phyloP scores from a whole-genome alignment of 2,329 filamentous ascomycete species.

The Colletotrichum tabaci region DNA sequence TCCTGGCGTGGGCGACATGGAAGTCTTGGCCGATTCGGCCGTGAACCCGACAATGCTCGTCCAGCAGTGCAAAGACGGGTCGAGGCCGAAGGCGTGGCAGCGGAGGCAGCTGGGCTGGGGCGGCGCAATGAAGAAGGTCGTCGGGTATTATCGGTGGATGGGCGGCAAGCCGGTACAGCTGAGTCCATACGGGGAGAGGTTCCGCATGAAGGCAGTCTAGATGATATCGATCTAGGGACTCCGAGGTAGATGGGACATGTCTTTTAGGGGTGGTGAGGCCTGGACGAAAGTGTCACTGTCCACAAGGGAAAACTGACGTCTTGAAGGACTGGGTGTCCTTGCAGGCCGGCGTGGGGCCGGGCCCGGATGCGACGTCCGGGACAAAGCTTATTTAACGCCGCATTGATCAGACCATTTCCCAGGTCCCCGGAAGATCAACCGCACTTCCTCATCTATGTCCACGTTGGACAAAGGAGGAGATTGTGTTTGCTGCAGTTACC shows the following conservation, averaged over 20 bases:
- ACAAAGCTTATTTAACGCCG: background rate
- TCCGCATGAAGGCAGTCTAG: slow-evolving; percentile 36
- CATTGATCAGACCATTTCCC: background rate
- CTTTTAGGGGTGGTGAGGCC: no score
- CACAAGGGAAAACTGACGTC: background rate
- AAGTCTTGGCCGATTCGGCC: slow-evolving; percentile 40
- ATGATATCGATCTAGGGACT: background rate
- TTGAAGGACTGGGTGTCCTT: background rate
- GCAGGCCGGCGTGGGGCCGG: slow-evolving; percentile 1
- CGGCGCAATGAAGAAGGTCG: slow-evolving; percentile 60
- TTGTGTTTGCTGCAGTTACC: background rate
- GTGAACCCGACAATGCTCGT: slow-evolving; percentile 50
- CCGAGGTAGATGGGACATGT: background rate
- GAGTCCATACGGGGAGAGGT: slow-evolving; percentile 34
- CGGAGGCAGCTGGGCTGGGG: slow-evolving; percentile 62
- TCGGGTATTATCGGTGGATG: slow-evolving; percentile 51
- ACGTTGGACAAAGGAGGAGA: background rate
- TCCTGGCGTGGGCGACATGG: slow-evolving; percentile 37
- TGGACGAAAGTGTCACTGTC: background rate
- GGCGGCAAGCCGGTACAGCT: slow-evolving; percentile 37
- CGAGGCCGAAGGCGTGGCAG: slow-evolving; percentile 56
- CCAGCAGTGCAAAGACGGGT: slow-evolving; percentile 48
- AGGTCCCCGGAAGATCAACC: background rate
- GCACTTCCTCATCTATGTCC: background rate
- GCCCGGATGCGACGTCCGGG: slow-evolving; percentile 6